These are phyloP conservation scores for Cucurbita maxima DNA, from an alignment of 306 rosid species.

Conservation along the genomic window DNA sequence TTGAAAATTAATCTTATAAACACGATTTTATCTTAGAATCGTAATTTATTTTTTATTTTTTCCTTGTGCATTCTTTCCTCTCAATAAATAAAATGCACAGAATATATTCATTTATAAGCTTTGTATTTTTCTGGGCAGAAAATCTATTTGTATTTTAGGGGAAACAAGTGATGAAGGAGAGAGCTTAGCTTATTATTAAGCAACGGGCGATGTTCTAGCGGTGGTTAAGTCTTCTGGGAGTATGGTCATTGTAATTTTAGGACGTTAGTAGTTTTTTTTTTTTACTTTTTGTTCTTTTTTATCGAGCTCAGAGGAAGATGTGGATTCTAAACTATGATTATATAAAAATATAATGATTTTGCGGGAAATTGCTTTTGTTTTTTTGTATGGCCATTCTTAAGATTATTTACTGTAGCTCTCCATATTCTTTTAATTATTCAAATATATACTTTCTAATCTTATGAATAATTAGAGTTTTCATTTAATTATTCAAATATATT, in stretches of 20 bases:
- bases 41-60: too few species aligned
- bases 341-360: too few species aligned
- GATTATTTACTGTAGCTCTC: neutral
- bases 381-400: neutral
- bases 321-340: neutral
- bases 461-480: too few species aligned
- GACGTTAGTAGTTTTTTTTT: too few species aligned
- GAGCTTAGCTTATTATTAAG: neutral
- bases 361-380: neutral
- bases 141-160: slow-evolving; percentile 83
- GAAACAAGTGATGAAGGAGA: slow-evolving; percentile 41
- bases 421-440: too few species aligned
- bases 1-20: too few species aligned
- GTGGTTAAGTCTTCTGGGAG: neutral
- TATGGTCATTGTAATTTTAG: neutral
- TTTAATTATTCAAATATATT: too few species aligned
- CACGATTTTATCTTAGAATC: too few species aligned
- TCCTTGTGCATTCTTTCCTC: too few species aligned
- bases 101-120: too few species aligned
- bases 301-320: neutral
- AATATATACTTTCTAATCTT: too few species aligned
- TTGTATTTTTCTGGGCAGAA: slow-evolving; percentile 38
- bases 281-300: neutral
- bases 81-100: too few species aligned
- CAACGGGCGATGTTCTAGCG: neutral